Evolutionary conservation across 208 protist genomes (phyloP).

Genomic region (Eutreptiella sp.): DNA sequence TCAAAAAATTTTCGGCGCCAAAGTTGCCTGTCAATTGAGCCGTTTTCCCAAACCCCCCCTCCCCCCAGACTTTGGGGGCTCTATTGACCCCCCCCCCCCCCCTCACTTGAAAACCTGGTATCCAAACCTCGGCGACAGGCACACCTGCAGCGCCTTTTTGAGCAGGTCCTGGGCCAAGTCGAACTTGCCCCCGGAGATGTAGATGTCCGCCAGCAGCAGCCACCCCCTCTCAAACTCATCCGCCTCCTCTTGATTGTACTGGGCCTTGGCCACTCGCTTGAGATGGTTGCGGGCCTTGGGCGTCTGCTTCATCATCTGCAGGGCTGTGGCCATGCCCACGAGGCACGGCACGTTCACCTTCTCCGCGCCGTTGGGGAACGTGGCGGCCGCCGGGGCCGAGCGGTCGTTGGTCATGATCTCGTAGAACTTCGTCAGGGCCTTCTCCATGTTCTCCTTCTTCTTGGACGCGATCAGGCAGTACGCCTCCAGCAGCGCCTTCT

Average conservation of each 20-base stretch:
- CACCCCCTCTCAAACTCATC: conserved; percentile 67
- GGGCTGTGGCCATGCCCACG: conserved; percentile 64
- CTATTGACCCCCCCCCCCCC: too few species aligned
- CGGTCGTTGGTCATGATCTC: too few species aligned
- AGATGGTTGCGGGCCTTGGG: conserved; percentile 66
- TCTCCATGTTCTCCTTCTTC: conserved; percentile 50
- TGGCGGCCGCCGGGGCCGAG: too few species aligned
- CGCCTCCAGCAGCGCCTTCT: conserved; percentile 58
- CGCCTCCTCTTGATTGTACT: conserved; percentile 35
- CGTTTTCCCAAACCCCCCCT: too few species aligned
- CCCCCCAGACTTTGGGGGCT: too few species aligned
- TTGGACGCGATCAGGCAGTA: conserved; percentile 64
- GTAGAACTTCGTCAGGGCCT: conserved; percentile 41
- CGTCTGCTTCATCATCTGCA: conserved; percentile 58
- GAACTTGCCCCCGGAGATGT: conserved; percentile 62
- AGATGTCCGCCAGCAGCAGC: conserved; percentile 75
- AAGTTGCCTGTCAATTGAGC: too few species aligned
- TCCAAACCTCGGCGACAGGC: too few species aligned
- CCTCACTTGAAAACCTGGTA: too few species aligned
- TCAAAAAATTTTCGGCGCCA: too few species aligned
- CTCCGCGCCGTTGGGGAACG: too few species aligned
- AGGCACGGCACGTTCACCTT: conserved; percentile 52
- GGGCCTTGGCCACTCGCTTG: conserved; percentile 53
- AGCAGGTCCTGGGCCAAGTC: conserved; percentile 61
- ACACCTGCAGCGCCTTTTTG: conserved; percentile 52